Evolutionary conservation across 2,329 filamentous ascomycete genomes (phyloP).

Genomic region (Lecanoromycetidae sp.): DNA sequence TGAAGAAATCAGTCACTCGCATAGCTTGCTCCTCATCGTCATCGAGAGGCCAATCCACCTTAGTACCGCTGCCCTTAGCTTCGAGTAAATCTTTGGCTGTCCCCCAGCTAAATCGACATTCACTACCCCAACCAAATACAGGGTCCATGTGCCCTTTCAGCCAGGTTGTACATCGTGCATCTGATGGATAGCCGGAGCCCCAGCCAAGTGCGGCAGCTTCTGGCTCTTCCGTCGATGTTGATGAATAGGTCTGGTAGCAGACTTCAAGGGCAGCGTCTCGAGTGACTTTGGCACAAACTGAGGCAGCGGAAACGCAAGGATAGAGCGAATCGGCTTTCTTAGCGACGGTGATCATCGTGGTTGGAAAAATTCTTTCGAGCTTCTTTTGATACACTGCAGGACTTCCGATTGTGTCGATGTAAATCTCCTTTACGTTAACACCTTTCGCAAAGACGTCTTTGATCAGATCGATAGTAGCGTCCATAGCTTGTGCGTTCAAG

Average conservation of each 20-base stretch:
- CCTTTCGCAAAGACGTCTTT: constrained; percentile 61
- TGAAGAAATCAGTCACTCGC: constrained; percentile 67
- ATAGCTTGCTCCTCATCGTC: constrained; percentile 52
- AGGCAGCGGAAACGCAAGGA: constrained; percentile 84
- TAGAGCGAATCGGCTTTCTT: constrained; percentile 91
- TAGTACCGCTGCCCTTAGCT: constrained; percentile 52
- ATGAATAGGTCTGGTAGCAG: constrained; percentile 48
- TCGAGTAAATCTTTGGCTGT: constrained; percentile 91
- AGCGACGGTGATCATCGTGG: constrained; percentile 59
- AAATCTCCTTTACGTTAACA: constrained; percentile 78
- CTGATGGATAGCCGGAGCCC: constrained; percentile 91
- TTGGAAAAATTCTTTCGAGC: constrained; percentile 73
- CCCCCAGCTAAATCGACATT: constrained; percentile 94
- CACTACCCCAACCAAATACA: constrained; percentile 86
- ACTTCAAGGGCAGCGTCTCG: constrained; percentile 79
- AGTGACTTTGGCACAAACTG: constrained; percentile 92
- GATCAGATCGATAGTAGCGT: constrained; percentile 77
- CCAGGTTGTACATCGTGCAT: constrained; percentile 70
- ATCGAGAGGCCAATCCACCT: constrained; percentile 74
- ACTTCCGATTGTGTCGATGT: constrained; percentile 85
- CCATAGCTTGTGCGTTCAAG: constrained; percentile 90
- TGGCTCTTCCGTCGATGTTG: constrained; percentile 21
- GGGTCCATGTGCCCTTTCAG: constrained; percentile 78
- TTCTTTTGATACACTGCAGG: constrained; percentile 74
- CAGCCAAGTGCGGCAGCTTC: constrained; percentile 42